Evolutionary conservation across 2,329 filamentous ascomycete genomes (phyloP).

Genomic region (Cladophialophora exuberans): DNA sequence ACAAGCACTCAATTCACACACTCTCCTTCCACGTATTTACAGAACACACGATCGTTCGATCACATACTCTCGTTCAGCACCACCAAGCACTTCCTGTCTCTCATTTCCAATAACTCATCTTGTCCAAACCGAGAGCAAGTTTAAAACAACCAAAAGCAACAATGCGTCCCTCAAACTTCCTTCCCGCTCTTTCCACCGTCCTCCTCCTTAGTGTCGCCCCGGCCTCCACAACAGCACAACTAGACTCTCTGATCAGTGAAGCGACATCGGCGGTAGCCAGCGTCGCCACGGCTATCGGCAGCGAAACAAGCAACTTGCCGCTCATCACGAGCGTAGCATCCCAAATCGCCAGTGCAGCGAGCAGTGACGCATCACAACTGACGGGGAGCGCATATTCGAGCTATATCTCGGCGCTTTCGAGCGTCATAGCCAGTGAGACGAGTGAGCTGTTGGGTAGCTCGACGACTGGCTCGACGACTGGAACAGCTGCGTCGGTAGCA

Average conservation of each 20-base stretch:
- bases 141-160: neutral
- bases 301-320: slow-evolving; percentile 16
- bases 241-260: slow-evolving; percentile 8
- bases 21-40: too few species aligned
- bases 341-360: slow-evolving; percentile 13
- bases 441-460: neutral
- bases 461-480: neutral
- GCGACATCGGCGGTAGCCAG: slow-evolving; percentile 18
- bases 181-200: slow-evolving; percentile 14
- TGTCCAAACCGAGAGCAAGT: too few species aligned
- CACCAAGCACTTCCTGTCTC: too few species aligned
- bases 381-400: slow-evolving; percentile 9
- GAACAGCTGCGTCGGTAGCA: neutral
- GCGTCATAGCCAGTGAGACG: neutral
- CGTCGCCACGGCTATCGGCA: slow-evolving; percentile 18
- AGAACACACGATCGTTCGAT: too few species aligned
- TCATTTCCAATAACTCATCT: too few species aligned
- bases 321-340: slow-evolving; percentile 18
- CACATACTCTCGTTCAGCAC: too few species aligned
- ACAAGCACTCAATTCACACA: too few species aligned
- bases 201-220: neutral
- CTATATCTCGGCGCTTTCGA: neutral
- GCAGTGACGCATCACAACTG: too few species aligned
- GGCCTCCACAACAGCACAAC: slow-evolving; percentile 7
- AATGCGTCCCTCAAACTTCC: slow-evolving; percentile 12